Percentiles rank a stretch among this genome's conserved stretches.
These are phyloP conservation scores for Ustilago bromivora DNA, from an alignment of 1,284 basidiomycete genomes.

Conservation along the genomic window DNA sequence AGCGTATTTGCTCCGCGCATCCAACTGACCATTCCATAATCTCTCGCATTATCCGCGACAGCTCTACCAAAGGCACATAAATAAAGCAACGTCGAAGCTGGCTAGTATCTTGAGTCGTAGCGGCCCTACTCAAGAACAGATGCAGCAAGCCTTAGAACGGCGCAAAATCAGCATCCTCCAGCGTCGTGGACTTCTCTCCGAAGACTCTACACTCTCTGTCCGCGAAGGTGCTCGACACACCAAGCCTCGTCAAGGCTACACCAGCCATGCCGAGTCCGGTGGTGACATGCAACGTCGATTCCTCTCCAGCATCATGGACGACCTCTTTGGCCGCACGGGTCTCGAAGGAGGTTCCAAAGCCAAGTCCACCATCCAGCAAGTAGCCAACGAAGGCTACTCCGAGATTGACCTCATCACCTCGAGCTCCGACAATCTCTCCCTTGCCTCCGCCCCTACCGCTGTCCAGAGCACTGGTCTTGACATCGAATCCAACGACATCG, in stretches of 20 bases:
- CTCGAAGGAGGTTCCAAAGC: constrained; percentile 24
- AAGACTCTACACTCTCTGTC: neutral
- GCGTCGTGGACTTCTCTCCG: constrained; percentile 16
- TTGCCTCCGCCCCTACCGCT: constrained; percentile 70
- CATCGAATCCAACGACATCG: constrained; percentile 77
- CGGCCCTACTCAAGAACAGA: constrained; percentile 31
- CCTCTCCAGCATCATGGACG: constrained; percentile 31
- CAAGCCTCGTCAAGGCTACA: constrained; percentile 44
- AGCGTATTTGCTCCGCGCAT: neutral
- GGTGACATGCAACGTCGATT: constrained; percentile 35
- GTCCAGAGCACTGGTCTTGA: constrained; percentile 78
- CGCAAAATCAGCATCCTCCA: constrained; percentile 34
- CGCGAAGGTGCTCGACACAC: constrained; percentile 6
- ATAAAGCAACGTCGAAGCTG: constrained; percentile 54
- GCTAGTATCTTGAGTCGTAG: constrained; percentile 41
- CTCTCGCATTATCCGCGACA: constrained; percentile 2
- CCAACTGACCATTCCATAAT: neutral
- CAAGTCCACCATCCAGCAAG: constrained; percentile 21
- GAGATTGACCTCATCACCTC: constrained; percentile 35
- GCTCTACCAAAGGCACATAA: constrained; percentile 59
- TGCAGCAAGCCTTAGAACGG: constrained; percentile 33
- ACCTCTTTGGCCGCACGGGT: constrained; percentile 30
- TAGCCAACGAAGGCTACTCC: constrained; percentile 28
- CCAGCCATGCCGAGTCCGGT: constrained; percentile 18
- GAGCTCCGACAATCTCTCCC: constrained; percentile 38